Conservation (phyloP, 2,329 filamentous ascomycete genomes). For the Fusarium metavorans region DNA sequence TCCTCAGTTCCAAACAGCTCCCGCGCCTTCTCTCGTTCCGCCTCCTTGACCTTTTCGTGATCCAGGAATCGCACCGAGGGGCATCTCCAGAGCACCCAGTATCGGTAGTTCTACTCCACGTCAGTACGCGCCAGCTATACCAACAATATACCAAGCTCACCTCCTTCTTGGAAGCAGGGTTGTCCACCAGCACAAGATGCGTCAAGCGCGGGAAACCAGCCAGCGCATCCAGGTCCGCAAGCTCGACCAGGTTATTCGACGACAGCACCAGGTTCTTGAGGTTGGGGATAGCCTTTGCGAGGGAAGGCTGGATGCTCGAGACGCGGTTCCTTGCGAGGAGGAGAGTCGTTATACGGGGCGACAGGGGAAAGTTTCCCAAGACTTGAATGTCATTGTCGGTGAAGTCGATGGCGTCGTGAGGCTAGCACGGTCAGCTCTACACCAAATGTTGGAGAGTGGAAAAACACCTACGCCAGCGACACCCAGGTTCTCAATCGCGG, state of each 20-base stretch:
- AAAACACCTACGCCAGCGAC: slow-evolving; percentile 81
- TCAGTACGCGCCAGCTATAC: slow-evolving; percentile 12
- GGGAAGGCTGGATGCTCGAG: slow-evolving; percentile 79
- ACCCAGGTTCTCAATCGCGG: slow-evolving; percentile 96
- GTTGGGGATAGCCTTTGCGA: slow-evolving; percentile 83
- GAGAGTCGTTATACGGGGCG: slow-evolving; percentile 86
- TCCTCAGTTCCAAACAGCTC: slow-evolving; percentile 86
- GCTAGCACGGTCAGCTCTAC: slow-evolving; percentile 60
- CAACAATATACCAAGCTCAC: slow-evolving; percentile 63
- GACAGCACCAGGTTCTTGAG: slow-evolving; percentile 85
- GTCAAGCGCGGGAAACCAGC: slow-evolving; percentile 76
- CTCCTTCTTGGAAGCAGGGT: slow-evolving; percentile 93
- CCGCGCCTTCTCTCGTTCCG: slow-evolving; percentile 79
- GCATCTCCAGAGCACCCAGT: slow-evolving; percentile 90
- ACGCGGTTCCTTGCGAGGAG: slow-evolving; percentile 92
- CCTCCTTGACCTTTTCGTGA: slow-evolving; percentile 90
- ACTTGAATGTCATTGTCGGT: slow-evolving; percentile 97
- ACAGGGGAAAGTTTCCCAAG: slow-evolving; percentile 92
- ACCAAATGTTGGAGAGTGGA: not conserved
- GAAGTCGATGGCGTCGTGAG: slow-evolving; percentile 96
- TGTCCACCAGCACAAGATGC: slow-evolving; percentile 85
- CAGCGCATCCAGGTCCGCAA: slow-evolving; percentile 89
- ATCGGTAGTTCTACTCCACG: slow-evolving; percentile 80
- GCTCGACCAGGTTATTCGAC: slow-evolving; percentile 83
- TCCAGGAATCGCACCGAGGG: slow-evolving; percentile 91